phyloP scores from a whole-genome alignment of 2,329 filamentous ascomycete genomes.

The Cercospora sesami region DNA sequence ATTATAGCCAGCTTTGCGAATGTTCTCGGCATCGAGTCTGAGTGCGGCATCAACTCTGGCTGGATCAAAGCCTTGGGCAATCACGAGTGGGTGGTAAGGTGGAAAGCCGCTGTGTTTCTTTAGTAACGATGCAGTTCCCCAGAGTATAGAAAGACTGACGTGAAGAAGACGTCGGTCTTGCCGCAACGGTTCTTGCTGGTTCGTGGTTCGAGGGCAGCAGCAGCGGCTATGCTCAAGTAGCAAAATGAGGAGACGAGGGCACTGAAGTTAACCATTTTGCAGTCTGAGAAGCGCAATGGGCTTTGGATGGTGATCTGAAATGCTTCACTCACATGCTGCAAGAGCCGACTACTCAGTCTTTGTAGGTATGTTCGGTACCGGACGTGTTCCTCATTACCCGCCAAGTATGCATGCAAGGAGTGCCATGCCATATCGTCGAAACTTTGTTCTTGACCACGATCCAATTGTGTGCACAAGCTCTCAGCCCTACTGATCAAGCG shows the following conservation, averaged over 20 bases:
- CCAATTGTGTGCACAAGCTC: background rate
- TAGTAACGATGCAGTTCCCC: background rate
- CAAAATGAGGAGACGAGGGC: background rate
- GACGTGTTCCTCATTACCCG: background rate
- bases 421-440: background rate
- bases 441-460: background rate
- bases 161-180: slow-evolving; percentile 7
- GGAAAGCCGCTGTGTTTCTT: background rate
- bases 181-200: slow-evolving; percentile 3
- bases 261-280: slow-evolving; percentile 6
- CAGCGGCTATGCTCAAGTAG: background rate
- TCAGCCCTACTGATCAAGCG: background rate
- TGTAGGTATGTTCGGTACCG: background rate
- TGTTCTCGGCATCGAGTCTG: background rate
- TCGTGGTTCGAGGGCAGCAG: background rate
- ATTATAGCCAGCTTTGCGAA: slow-evolving; percentile 3
- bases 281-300: background rate
- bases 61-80: background rate
- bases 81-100: background rate
- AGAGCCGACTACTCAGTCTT: background rate
- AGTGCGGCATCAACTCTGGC: background rate
- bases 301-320: background rate
- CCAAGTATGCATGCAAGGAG: background rate
- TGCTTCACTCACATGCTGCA: background rate
- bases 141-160: background rate